phyloP scores from a whole-genome alignment of 768 basidiomycete genomes.

The Hirschioporus abietinus region DNA sequence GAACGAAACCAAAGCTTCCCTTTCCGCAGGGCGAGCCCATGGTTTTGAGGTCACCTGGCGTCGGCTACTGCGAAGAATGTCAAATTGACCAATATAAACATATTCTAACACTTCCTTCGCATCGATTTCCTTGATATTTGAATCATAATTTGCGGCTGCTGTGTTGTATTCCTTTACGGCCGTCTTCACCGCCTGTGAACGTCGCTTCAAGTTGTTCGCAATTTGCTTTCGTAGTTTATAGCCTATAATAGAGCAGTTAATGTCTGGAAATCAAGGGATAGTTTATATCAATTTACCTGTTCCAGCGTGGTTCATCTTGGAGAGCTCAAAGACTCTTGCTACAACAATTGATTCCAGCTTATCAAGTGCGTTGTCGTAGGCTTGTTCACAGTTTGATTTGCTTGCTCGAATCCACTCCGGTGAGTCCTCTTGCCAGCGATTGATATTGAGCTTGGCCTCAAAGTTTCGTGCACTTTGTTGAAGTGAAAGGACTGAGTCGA shows the following conservation, averaged over 20 bases:
- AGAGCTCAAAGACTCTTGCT: constrained; percentile 16
- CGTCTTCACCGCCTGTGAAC: constrained; percentile 15
- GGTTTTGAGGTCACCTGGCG: constrained; percentile 16
- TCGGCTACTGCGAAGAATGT: constrained; percentile 17
- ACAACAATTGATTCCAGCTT: constrained; percentile 17
- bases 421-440: neutral
- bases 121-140: constrained; percentile 10
- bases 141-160: constrained; percentile 9
- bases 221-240: constrained; percentile 21
- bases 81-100: constrained; percentile 16
- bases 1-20: constrained; percentile 11
- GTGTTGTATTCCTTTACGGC: constrained; percentile 16
- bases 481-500: constrained; percentile 6
- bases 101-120: constrained; percentile 18
- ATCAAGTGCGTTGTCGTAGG: constrained; percentile 12
- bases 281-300: constrained; percentile 12
- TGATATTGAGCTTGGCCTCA: constrained; percentile 5
- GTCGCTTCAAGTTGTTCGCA: constrained; percentile 15
- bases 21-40: constrained; percentile 16
- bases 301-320: constrained; percentile 15
- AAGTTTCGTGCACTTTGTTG: constrained; percentile 9
- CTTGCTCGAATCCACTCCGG: neutral
- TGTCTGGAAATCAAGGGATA: neutral
- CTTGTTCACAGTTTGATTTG: neutral
- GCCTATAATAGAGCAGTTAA: constrained; percentile 8